Evolutionary conservation across 2,329 filamentous ascomycete species (phyloP), one percentile per base, ranked within the genome.

Genomic region (Aspergillus nomiae): DNA sequence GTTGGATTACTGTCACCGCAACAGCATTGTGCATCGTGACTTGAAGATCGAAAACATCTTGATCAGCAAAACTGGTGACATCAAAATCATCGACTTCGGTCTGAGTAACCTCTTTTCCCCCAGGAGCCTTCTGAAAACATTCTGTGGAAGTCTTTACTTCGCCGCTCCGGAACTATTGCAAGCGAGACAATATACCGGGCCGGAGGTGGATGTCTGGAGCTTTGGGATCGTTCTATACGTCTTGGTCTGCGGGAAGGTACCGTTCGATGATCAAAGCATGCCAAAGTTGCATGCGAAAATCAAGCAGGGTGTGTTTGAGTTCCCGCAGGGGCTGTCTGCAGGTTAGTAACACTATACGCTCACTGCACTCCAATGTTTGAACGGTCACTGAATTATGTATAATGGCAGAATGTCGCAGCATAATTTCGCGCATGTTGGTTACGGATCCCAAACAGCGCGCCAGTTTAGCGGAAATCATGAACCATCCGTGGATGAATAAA

Each of bases 191-290:
- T 99, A 99, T 74, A 96, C 92, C 1, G 95, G 95, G 0, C 95
- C 95, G 0, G 95, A 99, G 76, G 95, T 99, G 32, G 95, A 99
- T 74, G 87, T 98, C 1, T 99, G 95, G 95, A 98, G 95, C 81
- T 98, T 98, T 78, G 95, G 95, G 26, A 97, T 99, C 70, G 95
- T 99, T 14, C 86, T 99, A 16, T 99, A 98, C 72, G 95, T 99
- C 62, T 81, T 99, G 65, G 95, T 98, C 4, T 98, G 95, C 75
- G 95, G 95, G 58, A 98, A 98, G 78, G 95, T 99, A 4, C 95
- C 95, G 0, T 99, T 99, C 73, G 95, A 99, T 76, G 95, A 99
- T 75, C 95, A 99, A 80, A 97, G 94, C 81, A 99, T 99, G 93
- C 95, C 94, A 41, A 94, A 96, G 67, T 83, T 99, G 56, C 95